Base-by-base conservation (phyloP, 2,329 filamentous ascomycete genomes). In the Cordyceps tenuipes region DNA sequence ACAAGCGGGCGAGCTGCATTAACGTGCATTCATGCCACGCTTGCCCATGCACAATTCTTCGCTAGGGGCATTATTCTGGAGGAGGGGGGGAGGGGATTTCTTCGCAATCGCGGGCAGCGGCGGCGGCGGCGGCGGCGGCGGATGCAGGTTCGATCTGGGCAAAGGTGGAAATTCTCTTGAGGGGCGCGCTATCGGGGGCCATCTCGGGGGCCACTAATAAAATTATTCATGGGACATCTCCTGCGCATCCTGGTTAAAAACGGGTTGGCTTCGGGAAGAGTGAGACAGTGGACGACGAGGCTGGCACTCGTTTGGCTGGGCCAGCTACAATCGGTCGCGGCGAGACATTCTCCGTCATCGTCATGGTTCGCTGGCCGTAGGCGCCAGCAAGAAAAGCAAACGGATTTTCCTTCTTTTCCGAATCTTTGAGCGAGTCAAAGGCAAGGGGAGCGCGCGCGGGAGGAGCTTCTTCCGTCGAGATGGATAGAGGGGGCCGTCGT, bases 121-220 rank as follows among this genome's bases (percentile, higher is more conserved):
- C n/a, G n/a, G n/a, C n/a, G n/a, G n/a, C n/a, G 47, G 34, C 55
- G 47, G 46, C 19, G 39, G 23, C 34, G 47, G 46, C 55, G 47
- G 55, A 59, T 59, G 57, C 57, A 52, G 47, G 48, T 52, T 36
- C 39, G 57, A 59, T 59, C 57, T 59, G 19, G 57, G 36, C 57
- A 48, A 47, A 23, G 21, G 15, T 36, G 49, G 41, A 52, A 43
- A 17, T 15, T 43, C 44, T 52, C 52, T 52, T 51, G 57, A 59
- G 10, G 34, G 34, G 34, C 48, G 57, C 48, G 48, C 57, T 59
- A 59, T 49, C 39, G 36, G 36, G 36, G 56, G 17, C 13, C 51
- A 44, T 29, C 7, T 29, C 34, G 51, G 51, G 39, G 39, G 39
- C 54, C 54, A 31, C 44, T 57, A 57, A 49, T 12, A 23, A 21